These are phyloP conservation scores for Scleromitrula shiraiana DNA, from an alignment of 2,329 filamentous ascomycete species.

Conservation along the genomic window DNA sequence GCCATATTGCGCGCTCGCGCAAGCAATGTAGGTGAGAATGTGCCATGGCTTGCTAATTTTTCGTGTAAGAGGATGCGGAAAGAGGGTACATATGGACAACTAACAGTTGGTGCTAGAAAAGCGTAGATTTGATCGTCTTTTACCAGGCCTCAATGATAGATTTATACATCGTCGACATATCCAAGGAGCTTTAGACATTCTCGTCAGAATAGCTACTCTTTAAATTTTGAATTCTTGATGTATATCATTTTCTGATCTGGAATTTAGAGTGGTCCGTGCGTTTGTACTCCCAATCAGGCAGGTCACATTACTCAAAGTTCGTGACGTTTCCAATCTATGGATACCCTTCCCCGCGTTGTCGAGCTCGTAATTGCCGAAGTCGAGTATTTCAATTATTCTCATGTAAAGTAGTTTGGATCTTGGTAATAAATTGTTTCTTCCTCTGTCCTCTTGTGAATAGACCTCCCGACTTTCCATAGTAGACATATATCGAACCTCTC, in stretches of 20 bases:
- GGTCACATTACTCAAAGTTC: neutral
- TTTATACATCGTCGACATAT: constrained; percentile 44
- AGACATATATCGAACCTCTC: too few relatives aligned
- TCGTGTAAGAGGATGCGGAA: constrained; percentile 12
- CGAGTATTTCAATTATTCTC: neutral
- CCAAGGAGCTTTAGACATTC: constrained; percentile 39
- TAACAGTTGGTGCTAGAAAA: constrained; percentile 38
- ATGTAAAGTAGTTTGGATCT: too few relatives aligned
- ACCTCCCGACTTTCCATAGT: too few relatives aligned
- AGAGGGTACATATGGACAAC: constrained; percentile 12
- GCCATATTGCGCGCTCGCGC: constrained; percentile 50
- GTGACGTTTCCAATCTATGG: neutral
- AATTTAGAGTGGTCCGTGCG: neutral
- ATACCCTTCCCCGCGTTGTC: constrained; percentile 7
- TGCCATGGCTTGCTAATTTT: constrained; percentile 23
- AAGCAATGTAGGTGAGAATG: constrained; percentile 46
- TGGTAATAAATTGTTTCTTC: too few relatives aligned
- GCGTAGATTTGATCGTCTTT: constrained; percentile 28
- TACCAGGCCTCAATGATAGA: constrained; percentile 21
- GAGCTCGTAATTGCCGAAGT: neutral
- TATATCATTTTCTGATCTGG: neutral
- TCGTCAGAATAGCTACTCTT: constrained; percentile 11
- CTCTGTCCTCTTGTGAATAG: neutral
- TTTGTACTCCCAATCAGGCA: neutral
- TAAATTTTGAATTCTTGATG: constrained; percentile 8